phyloP scores from a whole-genome alignment of 176 grass and related monocot species.

The Neostapfia colusana region DNA sequence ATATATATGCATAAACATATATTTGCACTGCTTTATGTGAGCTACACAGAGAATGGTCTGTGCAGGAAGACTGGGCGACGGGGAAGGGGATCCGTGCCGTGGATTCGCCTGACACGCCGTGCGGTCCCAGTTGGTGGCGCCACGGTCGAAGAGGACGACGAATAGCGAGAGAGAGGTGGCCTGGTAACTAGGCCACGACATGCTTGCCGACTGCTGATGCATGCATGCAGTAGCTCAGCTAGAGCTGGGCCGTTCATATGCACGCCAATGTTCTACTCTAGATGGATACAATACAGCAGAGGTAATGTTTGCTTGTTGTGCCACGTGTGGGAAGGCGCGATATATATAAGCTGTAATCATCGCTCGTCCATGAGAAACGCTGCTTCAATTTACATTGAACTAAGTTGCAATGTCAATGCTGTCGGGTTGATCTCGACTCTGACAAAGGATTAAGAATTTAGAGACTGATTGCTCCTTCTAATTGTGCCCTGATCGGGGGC shows the following conservation, averaged over 20 bases:
- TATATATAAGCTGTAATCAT: too few relatives aligned
- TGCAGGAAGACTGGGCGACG: constrained; percentile 32
- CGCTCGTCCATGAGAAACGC: too few relatives aligned
- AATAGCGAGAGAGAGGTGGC: background rate
- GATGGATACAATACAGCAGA: background rate
- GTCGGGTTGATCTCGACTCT: too few relatives aligned
- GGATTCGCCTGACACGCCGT: constrained; percentile 24
- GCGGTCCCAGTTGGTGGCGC: background rate
- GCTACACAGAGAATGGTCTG: background rate
- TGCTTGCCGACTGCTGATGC: background rate
- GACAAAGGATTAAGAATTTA: too few relatives aligned
- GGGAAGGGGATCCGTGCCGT: constrained; percentile 35
- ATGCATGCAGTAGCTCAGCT: background rate
- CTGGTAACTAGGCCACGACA: background rate
- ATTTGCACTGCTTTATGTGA: too few relatives aligned
- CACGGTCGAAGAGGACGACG: constrained; percentile 9
- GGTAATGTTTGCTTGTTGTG: background rate
- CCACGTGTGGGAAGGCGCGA: background rate
- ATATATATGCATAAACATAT: too few relatives aligned
- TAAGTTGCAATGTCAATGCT: too few relatives aligned
- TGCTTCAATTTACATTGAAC: too few relatives aligned
- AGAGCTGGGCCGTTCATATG: background rate
- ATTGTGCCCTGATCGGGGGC: too few relatives aligned
- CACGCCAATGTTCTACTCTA: background rate
- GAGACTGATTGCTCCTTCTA: too few relatives aligned